Percentiles rank a stretch among this genome's conserved stretches.
Conservation (phyloP, 192 early-diverging fungal genomes). For the Geosiphon pyriformis region DNA sequence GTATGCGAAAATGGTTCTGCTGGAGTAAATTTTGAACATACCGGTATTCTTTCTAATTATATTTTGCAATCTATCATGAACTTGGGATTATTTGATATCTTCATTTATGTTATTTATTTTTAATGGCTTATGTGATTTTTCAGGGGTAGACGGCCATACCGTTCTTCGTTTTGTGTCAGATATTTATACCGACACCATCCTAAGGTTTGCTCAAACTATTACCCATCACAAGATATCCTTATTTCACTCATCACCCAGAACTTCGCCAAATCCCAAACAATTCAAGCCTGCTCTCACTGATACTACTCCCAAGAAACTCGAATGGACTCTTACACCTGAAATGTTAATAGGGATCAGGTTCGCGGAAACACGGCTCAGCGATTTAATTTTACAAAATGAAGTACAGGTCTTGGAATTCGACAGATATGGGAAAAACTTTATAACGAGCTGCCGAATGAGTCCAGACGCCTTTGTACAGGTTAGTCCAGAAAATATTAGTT, state of each 20-base stretch:
- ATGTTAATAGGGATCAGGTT: slow-evolving; percentile 38
- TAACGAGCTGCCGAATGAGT: slow-evolving; percentile 48
- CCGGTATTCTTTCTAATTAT: slow-evolving; percentile 33
- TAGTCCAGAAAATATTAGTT: neutral
- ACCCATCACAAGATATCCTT: slow-evolving; percentile 40
- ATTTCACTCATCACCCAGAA: slow-evolving; percentile 31
- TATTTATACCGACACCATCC: slow-evolving; percentile 47
- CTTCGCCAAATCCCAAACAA: neutral
- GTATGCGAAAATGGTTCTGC: slow-evolving; percentile 72
- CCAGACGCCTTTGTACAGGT: slow-evolving; percentile 64
- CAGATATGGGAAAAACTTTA: slow-evolving; percentile 58
- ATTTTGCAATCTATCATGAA: neutral
- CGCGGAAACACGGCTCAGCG: slow-evolving; percentile 42
- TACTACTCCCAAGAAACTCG: slow-evolving; percentile 39
- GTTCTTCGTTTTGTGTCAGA: slow-evolving; percentile 46
- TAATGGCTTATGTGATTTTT: neutral
- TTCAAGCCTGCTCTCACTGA: slow-evolving; percentile 17
- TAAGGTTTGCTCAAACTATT: slow-evolving; percentile 44
- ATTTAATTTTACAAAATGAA: slow-evolving; percentile 54
- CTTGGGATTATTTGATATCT: slow-evolving; percentile 6
- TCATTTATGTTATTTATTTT: neutral
- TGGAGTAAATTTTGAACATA: slow-evolving; percentile 91
- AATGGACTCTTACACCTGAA: slow-evolving; percentile 41
- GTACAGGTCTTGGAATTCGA: slow-evolving; percentile 58
- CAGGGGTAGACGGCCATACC: slow-evolving; percentile 50